phyloP scores from a whole-genome alignment of 2,329 filamentous ascomycete species.

The Tetracladium maxilliforme region DNA sequence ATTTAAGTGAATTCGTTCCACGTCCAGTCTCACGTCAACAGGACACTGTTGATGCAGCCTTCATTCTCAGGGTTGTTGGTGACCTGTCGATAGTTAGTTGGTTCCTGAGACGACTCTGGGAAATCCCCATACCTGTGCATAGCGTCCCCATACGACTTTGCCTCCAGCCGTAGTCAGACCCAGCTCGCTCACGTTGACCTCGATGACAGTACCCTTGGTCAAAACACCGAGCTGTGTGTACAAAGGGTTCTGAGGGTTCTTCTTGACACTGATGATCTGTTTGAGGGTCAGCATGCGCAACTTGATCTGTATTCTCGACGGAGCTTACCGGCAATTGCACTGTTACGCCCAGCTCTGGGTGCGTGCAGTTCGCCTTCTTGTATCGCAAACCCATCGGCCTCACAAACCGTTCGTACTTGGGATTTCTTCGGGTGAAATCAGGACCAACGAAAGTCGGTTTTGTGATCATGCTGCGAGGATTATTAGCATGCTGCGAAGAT shows the following conservation, averaged over 20 bases:
- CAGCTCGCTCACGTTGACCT: conserved; percentile 87
- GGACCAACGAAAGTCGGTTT: conserved; percentile 82
- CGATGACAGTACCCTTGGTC: conserved; percentile 71
- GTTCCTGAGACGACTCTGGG: conserved; percentile 4
- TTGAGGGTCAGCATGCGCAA: background rate
- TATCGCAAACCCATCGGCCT: conserved; percentile 65
- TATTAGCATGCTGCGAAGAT: too few species aligned
- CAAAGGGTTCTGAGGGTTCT: conserved; percentile 77
- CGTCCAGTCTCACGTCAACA: too few species aligned
- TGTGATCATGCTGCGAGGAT: conserved; percentile 53
- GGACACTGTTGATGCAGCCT: conserved; percentile 38
- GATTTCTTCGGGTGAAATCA: conserved; percentile 79
- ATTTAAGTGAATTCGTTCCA: too few species aligned
- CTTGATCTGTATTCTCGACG: conserved; percentile 52
- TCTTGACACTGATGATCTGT: conserved; percentile 57
- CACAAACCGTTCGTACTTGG: conserved; percentile 62
- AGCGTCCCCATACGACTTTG: conserved; percentile 87
- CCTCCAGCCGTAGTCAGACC: conserved; percentile 82
- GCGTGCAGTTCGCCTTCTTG: conserved; percentile 62
- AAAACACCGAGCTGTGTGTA: conserved; percentile 89
- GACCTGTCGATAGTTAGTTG: too few species aligned
- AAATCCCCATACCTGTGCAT: conserved; percentile 49
- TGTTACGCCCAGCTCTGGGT: conserved; percentile 72
- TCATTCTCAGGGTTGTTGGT: conserved; percentile 45
- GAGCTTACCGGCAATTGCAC: conserved; percentile 77